phyloP scores from a whole-genome alignment of 78 protist species.

The Acrasis kona region DNA sequence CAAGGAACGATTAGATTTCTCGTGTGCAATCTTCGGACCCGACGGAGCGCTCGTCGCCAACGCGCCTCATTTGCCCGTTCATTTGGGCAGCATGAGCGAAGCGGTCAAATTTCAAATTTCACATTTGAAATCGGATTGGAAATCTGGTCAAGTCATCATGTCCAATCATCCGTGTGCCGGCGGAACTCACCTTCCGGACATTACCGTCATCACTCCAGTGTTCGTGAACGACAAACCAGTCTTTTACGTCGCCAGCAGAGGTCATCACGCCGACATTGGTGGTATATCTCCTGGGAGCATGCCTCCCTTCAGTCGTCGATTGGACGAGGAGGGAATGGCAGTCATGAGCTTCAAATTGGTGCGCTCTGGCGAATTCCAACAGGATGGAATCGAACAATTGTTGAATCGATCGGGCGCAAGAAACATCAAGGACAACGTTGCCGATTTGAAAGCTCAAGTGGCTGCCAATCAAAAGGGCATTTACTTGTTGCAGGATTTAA shows the following conservation, averaged over 20 bases:
- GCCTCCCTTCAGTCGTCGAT: conserved; percentile 75
- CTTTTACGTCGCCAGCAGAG: conserved; percentile 87
- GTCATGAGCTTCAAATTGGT: conserved; percentile 65
- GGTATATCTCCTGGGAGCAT: conserved; percentile 92
- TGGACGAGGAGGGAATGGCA: conserved; percentile 79
- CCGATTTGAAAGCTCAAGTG: conserved; percentile 81
- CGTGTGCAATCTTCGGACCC: conserved; percentile 85
- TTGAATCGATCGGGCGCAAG: conserved; percentile 29
- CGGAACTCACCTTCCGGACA: conserved; percentile 91
- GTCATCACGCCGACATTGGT: conserved; percentile 96
- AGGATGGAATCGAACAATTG: conserved; percentile 20
- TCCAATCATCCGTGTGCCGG: conserved; percentile 88
- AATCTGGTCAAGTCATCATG: conserved; percentile 76
- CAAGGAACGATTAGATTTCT: conserved; percentile 88
- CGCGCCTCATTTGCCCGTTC: conserved; percentile 96
- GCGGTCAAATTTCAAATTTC: conserved; percentile 63
- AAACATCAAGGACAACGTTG: conserved; percentile 52
- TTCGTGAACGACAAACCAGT: conserved; percentile 20
- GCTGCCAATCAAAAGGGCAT: conserved; percentile 83
- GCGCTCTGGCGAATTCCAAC: conserved; percentile 27
- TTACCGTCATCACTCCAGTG: conserved; percentile 83
- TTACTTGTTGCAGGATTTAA: conserved; percentile 46
- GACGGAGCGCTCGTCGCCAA: conserved; percentile 87
- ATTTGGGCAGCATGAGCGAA: conserved; percentile 84
- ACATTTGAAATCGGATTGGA: conserved; percentile 16